phyloP scores from a whole-genome alignment of 495 filamentous ascomycete species.

The Daldinia loculata region DNA sequence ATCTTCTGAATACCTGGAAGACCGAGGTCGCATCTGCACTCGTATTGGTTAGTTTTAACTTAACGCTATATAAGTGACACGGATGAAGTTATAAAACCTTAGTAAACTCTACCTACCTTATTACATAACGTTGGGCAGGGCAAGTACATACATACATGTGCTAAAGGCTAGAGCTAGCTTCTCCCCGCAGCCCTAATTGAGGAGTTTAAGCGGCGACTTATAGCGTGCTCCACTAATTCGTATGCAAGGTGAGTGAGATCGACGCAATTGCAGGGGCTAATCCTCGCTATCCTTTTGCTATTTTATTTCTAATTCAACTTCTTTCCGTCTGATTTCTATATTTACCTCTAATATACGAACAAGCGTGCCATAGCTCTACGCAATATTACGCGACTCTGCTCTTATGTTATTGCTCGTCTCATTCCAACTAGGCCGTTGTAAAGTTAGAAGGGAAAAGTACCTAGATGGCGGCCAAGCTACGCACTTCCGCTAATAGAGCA shows the following conservation, averaged over 20 bases:
- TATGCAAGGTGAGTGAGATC: background rate
- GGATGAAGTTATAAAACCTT: slow-evolving; percentile 7
- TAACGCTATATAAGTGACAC: slow-evolving; percentile 18
- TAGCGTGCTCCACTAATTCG: slow-evolving; percentile 22
- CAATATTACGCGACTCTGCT: background rate
- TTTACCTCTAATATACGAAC: too few relatives aligned
- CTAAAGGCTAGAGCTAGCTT: slow-evolving; percentile 11
- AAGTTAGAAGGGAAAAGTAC: slow-evolving; percentile 6
- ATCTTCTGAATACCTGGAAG: too few relatives aligned
- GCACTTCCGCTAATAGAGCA: slow-evolving; percentile 16
- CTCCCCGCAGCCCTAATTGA: slow-evolving; percentile 37
- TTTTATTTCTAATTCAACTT: background rate
- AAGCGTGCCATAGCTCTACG: too few relatives aligned
- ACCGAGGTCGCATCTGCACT: too few relatives aligned
- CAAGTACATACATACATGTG: background rate
- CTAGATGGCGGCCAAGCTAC: too few relatives aligned
- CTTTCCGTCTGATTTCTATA: slow-evolving; percentile 10
- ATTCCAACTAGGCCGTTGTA: background rate
- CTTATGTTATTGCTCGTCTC: slow-evolving; percentile 1
- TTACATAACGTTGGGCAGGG: background rate
- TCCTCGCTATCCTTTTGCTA: background rate
- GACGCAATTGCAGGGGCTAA: background rate
- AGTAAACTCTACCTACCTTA: background rate
- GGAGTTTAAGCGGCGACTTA: slow-evolving; percentile 22
- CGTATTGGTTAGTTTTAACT: background rate